These are phyloP conservation scores for Ogataea haglerorum DNA, from an alignment of 805 yeast species.

Conservation along the genomic window DNA sequence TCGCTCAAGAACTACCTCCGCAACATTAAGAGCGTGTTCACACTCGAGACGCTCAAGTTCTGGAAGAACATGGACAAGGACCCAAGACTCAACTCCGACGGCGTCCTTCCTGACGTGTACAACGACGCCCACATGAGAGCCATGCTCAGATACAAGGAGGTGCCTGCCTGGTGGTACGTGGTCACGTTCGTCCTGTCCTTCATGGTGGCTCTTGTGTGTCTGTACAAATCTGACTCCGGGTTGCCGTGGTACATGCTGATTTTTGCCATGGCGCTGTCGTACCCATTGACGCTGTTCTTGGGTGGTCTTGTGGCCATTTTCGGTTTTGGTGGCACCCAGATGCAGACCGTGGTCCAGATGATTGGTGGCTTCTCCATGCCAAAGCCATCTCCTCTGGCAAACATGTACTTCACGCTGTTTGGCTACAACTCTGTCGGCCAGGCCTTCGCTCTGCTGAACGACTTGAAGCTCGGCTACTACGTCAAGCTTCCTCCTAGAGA, in stretches of 20 bases:
- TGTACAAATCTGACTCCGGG: constrained; percentile 26
- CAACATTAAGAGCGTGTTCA: constrained; percentile 32
- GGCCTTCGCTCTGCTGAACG: constrained; percentile 40
- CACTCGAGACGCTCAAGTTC: constrained; percentile 40
- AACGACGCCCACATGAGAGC: constrained; percentile 36
- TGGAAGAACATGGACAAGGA: constrained; percentile 36
- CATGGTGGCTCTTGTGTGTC: constrained; percentile 33
- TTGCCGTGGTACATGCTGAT: constrained; percentile 32
- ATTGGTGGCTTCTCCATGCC: constrained; percentile 40
- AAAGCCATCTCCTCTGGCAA: constrained; percentile 35
- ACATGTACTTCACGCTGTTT: constrained; percentile 39
- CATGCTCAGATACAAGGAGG: constrained; percentile 37
- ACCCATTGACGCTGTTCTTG: constrained; percentile 13
- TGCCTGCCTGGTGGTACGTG: constrained; percentile 35
- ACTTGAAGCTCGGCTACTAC: constrained; percentile 42
- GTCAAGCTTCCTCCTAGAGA: constrained; percentile 41
- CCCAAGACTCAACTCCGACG: constrained; percentile 22
- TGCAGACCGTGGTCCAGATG: constrained; percentile 26
- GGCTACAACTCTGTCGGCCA: constrained; percentile 41
- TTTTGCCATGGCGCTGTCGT: constrained; percentile 18
- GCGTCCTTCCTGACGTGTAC: constrained; percentile 21
- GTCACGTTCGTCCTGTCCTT: constrained; percentile 29
- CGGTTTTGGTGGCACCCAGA: constrained; percentile 27
- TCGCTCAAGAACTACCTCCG: constrained; percentile 21
- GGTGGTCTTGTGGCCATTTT: constrained; percentile 28